Percentiles rank a stretch among this genome's conserved stretches.
These are phyloP conservation scores for Fusarium albosuccineum DNA, from an alignment of 2,329 filamentous ascomycete genomes.

Conservation along the genomic window DNA sequence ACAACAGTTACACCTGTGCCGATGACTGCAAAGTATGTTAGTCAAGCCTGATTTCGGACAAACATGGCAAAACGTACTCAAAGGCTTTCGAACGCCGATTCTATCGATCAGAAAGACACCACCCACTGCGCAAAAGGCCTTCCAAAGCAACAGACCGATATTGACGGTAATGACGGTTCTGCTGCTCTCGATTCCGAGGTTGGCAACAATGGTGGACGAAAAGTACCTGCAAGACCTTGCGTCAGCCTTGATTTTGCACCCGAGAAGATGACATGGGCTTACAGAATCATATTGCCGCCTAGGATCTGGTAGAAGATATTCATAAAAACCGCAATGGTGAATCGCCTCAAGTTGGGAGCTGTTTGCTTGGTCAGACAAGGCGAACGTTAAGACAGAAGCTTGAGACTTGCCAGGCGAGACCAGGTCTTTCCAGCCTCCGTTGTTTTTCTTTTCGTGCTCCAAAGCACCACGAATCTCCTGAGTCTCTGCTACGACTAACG, in stretches of 20 bases:
- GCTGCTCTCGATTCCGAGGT: slow-evolving; percentile 1
- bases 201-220: slow-evolving; percentile 12
- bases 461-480: slow-evolving; percentile 15
- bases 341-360: slow-evolving; percentile 20
- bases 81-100: slow-evolving; percentile 16
- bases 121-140: slow-evolving; percentile 10
- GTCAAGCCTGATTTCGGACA: background rate
- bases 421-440: slow-evolving; percentile 23
- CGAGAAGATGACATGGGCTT: background rate
- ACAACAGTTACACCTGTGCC: background rate
- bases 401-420: slow-evolving; percentile 7
- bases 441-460: slow-evolving; percentile 9
- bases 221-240: slow-evolving; percentile 8
- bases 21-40: background rate
- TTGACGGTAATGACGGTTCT: slow-evolving; percentile 12
- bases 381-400: background rate
- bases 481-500: slow-evolving; percentile 4
- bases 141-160: slow-evolving; percentile 15
- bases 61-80: background rate
- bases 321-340: slow-evolving; percentile 10
- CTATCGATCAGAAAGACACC: slow-evolving; percentile 21
- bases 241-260: background rate
- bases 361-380: background rate
- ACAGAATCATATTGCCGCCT: slow-evolving; percentile 27
- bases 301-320: slow-evolving; percentile 20